A percentile compares a stretch with the other conserved stretches of the same genome.
phyloP scores from a whole-genome alignment of 2,329 filamentous ascomycete genomes.

The Paecilomyces niveus region DNA sequence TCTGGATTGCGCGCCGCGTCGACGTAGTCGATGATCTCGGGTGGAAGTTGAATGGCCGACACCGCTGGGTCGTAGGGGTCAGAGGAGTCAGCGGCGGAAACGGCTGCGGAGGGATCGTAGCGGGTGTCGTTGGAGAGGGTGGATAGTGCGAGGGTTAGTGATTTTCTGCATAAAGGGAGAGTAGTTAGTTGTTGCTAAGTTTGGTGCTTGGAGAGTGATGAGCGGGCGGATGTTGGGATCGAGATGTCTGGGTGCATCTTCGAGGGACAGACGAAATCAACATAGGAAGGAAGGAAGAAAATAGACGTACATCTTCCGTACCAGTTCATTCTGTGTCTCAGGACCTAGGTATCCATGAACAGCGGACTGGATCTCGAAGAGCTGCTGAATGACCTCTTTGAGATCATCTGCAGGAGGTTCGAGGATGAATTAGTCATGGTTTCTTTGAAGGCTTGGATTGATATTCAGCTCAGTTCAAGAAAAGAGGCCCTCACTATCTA shows the following conservation, averaged over 20 bases:
- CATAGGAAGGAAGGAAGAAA: not conserved
- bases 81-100: conserved; percentile 1
- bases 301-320: conserved; percentile 47
- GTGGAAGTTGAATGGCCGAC: conserved; percentile 48
- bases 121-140: conserved; percentile 41
- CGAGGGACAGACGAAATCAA: not conserved
- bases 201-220: conserved; percentile 2
- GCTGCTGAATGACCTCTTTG: conserved; percentile 55
- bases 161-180: conserved; percentile 29
- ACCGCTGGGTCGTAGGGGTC: conserved; percentile 33
- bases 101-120: conserved; percentile 15
- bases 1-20: conserved; percentile 58
- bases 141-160: conserved; percentile 48
- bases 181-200: conserved; percentile 1
- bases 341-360: conserved; percentile 53
- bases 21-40: conserved; percentile 57
- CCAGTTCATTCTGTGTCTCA: conserved; percentile 51
- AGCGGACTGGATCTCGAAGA: conserved; percentile 55
- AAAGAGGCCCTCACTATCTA: conserved; percentile 24
- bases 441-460: not conserved
- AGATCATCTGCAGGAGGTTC: conserved; percentile 39
- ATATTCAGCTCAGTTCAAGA: not conserved
- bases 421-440: conserved; percentile 2
- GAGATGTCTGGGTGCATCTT: not conserved
- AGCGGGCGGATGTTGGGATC: not conserved